A percentile compares a stretch with the other conserved stretches of the same genome.
Evolutionary conservation across 148 eudicot species (phyloP).

Genomic region (Diospyros kaki): DNA sequence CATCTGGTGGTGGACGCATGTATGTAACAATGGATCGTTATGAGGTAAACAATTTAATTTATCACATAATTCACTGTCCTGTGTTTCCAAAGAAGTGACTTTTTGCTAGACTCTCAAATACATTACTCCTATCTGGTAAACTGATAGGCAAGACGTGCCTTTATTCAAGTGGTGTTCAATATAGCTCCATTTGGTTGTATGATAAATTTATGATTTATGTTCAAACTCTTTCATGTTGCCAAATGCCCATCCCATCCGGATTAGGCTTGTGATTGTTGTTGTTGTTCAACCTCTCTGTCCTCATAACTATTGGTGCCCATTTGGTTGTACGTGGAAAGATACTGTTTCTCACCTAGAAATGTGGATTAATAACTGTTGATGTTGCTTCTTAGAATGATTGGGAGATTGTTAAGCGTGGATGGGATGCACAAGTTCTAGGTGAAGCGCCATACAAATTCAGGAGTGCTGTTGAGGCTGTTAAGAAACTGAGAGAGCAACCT

Average conservation of each 20-base stretch:
- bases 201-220: too few relatives aligned
- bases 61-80: background rate
- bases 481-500: constrained; percentile 59
- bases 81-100: too few relatives aligned
- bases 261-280: too few relatives aligned
- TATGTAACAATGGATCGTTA: constrained; percentile 88
- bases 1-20: constrained; percentile 94
- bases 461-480: constrained; percentile 67
- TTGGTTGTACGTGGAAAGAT: background rate
- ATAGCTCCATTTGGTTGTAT: too few relatives aligned
- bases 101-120: too few relatives aligned
- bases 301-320: too few relatives aligned
- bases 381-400: constrained; percentile 62
- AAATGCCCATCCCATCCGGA: too few relatives aligned
- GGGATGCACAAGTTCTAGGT: constrained; percentile 97
- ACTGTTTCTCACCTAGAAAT: background rate
- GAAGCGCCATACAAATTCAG: constrained; percentile 85
- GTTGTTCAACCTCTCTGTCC: too few relatives aligned
- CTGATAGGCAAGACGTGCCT: too few relatives aligned
- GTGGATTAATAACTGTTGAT: background rate
- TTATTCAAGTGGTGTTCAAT: too few relatives aligned
- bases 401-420: constrained; percentile 84
- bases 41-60: constrained; percentile 48
- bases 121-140: too few relatives aligned
- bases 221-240: too few relatives aligned